Percentiles rank a stretch among this genome's conserved stretches.
Conservation (phyloP, 257 asterid species). For the Jacaranda mimosifolia region DNA sequence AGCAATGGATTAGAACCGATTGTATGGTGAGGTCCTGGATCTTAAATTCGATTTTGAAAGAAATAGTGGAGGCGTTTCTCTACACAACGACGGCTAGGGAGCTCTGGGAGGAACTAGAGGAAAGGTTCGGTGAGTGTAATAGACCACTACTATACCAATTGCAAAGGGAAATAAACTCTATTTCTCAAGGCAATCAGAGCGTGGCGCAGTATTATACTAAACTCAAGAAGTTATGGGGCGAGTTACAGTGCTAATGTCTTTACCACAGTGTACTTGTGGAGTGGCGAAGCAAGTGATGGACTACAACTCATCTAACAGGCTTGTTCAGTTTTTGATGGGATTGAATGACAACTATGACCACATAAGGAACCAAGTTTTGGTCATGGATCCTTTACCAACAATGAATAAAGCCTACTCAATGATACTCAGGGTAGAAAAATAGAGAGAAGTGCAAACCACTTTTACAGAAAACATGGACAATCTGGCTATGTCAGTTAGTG, state of each 20-base stretch:
- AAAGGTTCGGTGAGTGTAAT: not conserved
- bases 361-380: not conserved
- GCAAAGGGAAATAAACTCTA: not conserved
- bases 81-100: not conserved
- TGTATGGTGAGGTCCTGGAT: not conserved
- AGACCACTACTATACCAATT: not conserved
- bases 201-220: not conserved
- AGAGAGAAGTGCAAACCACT: not conserved
- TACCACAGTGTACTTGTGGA: not conserved
- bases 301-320: not conserved
- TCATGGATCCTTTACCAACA: not conserved
- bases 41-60: not conserved
- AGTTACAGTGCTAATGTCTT: too few species aligned
- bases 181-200: not conserved
- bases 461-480: not conserved
- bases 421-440: not conserved
- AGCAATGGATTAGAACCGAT: not conserved
- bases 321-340: slow-evolving; percentile 14
- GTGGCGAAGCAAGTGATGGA: not conserved
- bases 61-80: not conserved
- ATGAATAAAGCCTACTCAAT: not conserved
- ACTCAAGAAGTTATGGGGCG: not conserved
- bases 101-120: not conserved
- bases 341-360: not conserved
- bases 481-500: not conserved